phyloP scores from a whole-genome alignment of 345 rosid species.

The Murraya koenigii region DNA sequence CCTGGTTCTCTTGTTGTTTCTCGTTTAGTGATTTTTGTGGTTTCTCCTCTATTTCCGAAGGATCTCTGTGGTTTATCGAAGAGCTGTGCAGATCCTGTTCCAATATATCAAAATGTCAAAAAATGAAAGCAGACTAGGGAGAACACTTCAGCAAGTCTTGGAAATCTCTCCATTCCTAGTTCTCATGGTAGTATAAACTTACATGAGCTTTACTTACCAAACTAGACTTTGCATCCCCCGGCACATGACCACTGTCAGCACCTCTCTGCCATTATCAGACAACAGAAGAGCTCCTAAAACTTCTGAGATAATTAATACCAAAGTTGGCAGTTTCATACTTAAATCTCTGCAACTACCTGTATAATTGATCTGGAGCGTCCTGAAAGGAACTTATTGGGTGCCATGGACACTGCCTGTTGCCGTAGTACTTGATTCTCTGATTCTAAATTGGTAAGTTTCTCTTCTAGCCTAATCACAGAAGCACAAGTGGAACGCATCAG shows the following conservation, averaged over 20 bases:
- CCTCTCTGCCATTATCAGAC: slow-evolving; percentile 53
- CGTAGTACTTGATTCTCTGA: slow-evolving; percentile 91
- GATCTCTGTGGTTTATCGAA: slow-evolving; percentile 70
- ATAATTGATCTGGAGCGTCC: slow-evolving; percentile 87
- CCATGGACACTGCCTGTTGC: slow-evolving; percentile 91
- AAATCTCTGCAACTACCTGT: slow-evolving; percentile 47
- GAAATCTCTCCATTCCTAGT: neutral
- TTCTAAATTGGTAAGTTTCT: slow-evolving; percentile 73
- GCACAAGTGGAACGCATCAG: slow-evolving; percentile 8
- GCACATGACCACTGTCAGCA: slow-evolving; percentile 68
- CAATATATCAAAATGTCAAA: slow-evolving; percentile 14
- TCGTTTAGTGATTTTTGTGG: slow-evolving; percentile 90
- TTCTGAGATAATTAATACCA: neutral
- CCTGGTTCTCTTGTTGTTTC: slow-evolving; percentile 96
- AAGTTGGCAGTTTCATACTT: neutral
- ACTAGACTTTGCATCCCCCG: slow-evolving; percentile 46
- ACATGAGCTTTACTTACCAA: slow-evolving; percentile 38
- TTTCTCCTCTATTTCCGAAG: slow-evolving; percentile 64
- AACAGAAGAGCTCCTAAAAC: slow-evolving; percentile 16
- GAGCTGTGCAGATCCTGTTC: slow-evolving; percentile 72
- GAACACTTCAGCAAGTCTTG: neutral
- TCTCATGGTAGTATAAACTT: neutral
- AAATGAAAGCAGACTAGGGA: slow-evolving; percentile 7
- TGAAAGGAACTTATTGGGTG: slow-evolving; percentile 91
- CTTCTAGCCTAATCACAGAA: slow-evolving; percentile 68